Base-by-base conservation (phyloP, 2,329 filamentous ascomycete species). In the Xylariaceae sp. region DNA sequence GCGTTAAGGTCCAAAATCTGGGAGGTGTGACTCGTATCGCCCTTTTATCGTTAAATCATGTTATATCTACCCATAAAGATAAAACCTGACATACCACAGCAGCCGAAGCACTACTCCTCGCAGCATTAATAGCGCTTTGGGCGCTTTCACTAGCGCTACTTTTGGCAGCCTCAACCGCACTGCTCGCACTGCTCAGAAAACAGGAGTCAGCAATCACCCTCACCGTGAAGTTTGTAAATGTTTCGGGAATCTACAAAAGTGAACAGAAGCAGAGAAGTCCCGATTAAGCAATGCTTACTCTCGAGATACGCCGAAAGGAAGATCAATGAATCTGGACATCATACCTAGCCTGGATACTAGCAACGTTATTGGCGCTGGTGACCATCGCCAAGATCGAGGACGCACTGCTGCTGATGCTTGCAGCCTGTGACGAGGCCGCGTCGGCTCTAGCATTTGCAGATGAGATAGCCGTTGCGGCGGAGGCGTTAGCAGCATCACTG, bases 41-140 rank as follows among this genome's bases (percentile, higher is more conserved):
- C 37, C 41, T 59, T 52, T 23, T 23, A 8, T 57, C 24, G 21
- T 56, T 32, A 55, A 45, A 16, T 5, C 13, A 16, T 35, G 30
- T 2, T 16, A 20, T 46, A 9, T 15, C 21, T 6, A 4, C n/a
- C 4, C 26, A 23, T 18, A 26, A 32, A 3, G 18, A 29, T 27
- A n/a, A 13, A 23, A 32, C 18, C 4, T 16, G 9, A 36, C 53
- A 55, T 52, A 61, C 59, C 13, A 37, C 30, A n/a, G 45, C 21
- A 18, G 53, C 47, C 8, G 55, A 59, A 35, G 46, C 52, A 24
- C 53, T 53, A 11, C 43, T 47, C 30, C 21, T 41, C 11, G 35
- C 41, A 42, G 50, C 42, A 32, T 41, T 10, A 13, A 55, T 50
- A 5, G 44, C 47, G 29, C 40, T 52, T 18, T 56, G 45, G 30